These are phyloP conservation scores for Acanthochlamys bracteata DNA, from an alignment of 106 monocot genomes.

Conservation along the genomic window DNA sequence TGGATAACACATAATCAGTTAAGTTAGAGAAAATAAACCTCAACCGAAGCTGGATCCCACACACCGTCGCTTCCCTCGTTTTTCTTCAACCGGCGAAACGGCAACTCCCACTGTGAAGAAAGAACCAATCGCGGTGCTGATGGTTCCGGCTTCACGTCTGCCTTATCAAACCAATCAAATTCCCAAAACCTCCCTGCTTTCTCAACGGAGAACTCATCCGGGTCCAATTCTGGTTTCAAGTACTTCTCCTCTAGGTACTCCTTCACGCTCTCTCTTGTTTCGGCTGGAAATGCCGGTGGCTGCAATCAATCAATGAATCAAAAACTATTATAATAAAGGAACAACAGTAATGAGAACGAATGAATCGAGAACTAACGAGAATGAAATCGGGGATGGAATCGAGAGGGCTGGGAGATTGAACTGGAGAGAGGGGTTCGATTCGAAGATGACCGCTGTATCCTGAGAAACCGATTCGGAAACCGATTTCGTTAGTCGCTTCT, in stretches of 20 bases:
- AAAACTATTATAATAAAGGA: not conserved
- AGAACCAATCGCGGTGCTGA: slow-evolving; percentile 46
- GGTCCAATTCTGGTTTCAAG: slow-evolving; percentile 57
- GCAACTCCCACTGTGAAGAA: slow-evolving; percentile 66
- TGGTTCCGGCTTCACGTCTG: slow-evolving; percentile 54
- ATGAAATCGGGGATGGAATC: slow-evolving; percentile 65
- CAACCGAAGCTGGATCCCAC: slow-evolving; percentile 39
- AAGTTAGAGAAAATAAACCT: slow-evolving; percentile 19
- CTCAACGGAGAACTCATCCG: slow-evolving; percentile 55
- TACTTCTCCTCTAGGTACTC: slow-evolving; percentile 65
- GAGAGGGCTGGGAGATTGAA: slow-evolving; percentile 35
- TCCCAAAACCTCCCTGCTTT: slow-evolving; percentile 69
- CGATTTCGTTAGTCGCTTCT: slow-evolving; percentile 41
- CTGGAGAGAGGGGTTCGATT: slow-evolving; percentile 69
- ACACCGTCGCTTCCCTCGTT: not conserved
- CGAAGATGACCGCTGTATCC: slow-evolving; percentile 93
- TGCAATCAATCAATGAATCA: slow-evolving; percentile 16
- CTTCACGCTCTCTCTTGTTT: slow-evolving; percentile 52
- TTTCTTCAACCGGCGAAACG: slow-evolving; percentile 51
- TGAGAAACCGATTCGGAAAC: slow-evolving; percentile 72
- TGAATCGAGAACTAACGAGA: slow-evolving; percentile 24
- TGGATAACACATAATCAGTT: too few species aligned
- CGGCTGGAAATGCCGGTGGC: slow-evolving; percentile 79
- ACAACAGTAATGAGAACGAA: not conserved
- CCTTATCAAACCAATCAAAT: slow-evolving; percentile 78